These are phyloP conservation scores for bread wheat (Triticum aestivum) DNA, from an alignment of 176 grass and related monocot genomes.

Conservation along the genomic window IWGSC_CS_RefSeq_v2.1 NC_057814.1:522739685-522740184, in stretches of 20 bases:
- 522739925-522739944: background rate
- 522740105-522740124: background rate
- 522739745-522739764: conserved; percentile 8
- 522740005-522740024: conserved; percentile 3
- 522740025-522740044: conserved; percentile 13
- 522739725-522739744: conserved; percentile 11
- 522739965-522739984: conserved; percentile 9
- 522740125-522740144: background rate
- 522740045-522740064: background rate
- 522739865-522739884: background rate
- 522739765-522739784: background rate
- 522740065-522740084: background rate
- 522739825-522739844: conserved; percentile 35
- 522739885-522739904: background rate
- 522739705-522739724: conserved; percentile 29
- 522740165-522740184: background rate
- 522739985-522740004: background rate
- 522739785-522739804: conserved; percentile 20
- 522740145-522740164: background rate
- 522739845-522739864: conserved; percentile 15
- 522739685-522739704: conserved; percentile 4
- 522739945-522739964: conserved; percentile 2
- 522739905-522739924: background rate
- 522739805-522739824: conserved; percentile 12
- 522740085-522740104: background rate